These are phyloP conservation scores for Cladobotryum mycophilum DNA, from an alignment of 2,329 filamentous ascomycete genomes.

Conservation along the genomic window DNA sequence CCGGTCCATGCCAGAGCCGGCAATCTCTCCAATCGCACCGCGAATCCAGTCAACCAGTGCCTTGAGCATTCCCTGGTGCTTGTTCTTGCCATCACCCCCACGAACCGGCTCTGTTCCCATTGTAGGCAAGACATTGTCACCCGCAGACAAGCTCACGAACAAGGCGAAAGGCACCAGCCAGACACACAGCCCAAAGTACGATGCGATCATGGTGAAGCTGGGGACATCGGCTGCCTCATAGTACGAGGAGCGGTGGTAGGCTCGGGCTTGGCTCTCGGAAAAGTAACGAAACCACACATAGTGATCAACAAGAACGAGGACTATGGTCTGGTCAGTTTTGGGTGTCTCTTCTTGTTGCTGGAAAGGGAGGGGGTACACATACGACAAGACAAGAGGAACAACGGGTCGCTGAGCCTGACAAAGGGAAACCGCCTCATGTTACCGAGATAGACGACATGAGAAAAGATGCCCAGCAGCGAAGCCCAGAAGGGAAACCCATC, in stretches of 20 bases:
- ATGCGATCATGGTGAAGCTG: constrained; percentile 87
- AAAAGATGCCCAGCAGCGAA: constrained; percentile 67
- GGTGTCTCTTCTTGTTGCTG: too few relatives aligned
- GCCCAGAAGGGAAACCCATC: constrained; percentile 80
- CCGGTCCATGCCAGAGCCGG: constrained; percentile 19
- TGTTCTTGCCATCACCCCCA: constrained; percentile 40
- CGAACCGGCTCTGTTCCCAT: constrained; percentile 64
- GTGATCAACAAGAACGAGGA: constrained; percentile 81
- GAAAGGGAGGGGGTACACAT: constrained; percentile 25
- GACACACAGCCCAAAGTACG: constrained; percentile 92
- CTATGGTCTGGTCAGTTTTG: constrained; percentile 33
- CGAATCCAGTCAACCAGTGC: constrained; percentile 54
- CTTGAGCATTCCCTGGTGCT: constrained; percentile 61
- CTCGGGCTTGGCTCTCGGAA: constrained; percentile 53
- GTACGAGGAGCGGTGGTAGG: constrained; percentile 54
- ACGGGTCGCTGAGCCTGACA: constrained; percentile 79
- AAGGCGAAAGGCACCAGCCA: constrained; percentile 95
- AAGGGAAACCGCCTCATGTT: constrained; percentile 72
- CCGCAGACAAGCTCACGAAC: constrained; percentile 89
- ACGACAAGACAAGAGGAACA: constrained; percentile 82
- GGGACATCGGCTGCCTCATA: constrained; percentile 63
- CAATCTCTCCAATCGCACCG: constrained; percentile 44
- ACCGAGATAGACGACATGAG: constrained; percentile 79
- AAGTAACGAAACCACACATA: constrained; percentile 97
- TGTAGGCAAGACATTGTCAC: constrained; percentile 88